A percentile compares a stretch with the other conserved stretches of the same genome.
phyloP scores from a whole-genome alignment of 225 moss, liverwort and hornwort genomes.

The Asterella californica region DNA sequence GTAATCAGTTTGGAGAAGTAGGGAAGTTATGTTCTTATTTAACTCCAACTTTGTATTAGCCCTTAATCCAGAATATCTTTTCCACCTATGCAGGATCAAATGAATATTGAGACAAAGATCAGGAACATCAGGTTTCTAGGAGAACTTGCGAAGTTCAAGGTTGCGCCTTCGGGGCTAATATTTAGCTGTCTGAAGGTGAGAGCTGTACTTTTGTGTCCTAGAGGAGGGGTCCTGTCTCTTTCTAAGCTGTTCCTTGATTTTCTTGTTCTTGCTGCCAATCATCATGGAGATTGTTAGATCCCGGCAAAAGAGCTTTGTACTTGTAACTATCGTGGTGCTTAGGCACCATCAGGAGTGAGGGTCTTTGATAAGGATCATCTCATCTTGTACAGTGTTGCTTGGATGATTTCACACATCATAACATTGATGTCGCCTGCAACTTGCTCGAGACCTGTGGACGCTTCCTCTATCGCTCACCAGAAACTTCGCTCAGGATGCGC shows the following conservation, averaged over 20 bases:
- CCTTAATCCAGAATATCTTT: background rate
- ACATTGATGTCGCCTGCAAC: conserved; percentile 99
- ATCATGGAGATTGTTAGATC: no score
- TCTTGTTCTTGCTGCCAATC: no score
- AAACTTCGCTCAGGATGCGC: conserved; percentile 89
- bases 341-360: background rate
- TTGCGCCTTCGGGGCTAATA: conserved; percentile 77
- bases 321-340: background rate
- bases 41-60: background rate
- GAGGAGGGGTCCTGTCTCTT: background rate
- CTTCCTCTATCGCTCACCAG: conserved; percentile 81
- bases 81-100: conserved; percentile 63
- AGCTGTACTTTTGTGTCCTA: background rate
- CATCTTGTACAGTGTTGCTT: conserved; percentile 67
- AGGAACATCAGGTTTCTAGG: conserved; percentile 96
- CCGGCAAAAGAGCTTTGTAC: background rate
- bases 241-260: background rate
- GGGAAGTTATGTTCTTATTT: background rate
- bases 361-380: conserved; percentile 21
- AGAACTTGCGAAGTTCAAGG: conserved; percentile 92
- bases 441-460: conserved; percentile 97
- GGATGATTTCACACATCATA: conserved; percentile 98
- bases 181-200: conserved; percentile 92
- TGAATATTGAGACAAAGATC: conserved; percentile 99
- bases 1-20: background rate